Evolutionary conservation across 768 basidiomycete species (phyloP), one percentile per base, ranked within the genome.

Genomic region (Multifurca ochricompacta): DNA sequence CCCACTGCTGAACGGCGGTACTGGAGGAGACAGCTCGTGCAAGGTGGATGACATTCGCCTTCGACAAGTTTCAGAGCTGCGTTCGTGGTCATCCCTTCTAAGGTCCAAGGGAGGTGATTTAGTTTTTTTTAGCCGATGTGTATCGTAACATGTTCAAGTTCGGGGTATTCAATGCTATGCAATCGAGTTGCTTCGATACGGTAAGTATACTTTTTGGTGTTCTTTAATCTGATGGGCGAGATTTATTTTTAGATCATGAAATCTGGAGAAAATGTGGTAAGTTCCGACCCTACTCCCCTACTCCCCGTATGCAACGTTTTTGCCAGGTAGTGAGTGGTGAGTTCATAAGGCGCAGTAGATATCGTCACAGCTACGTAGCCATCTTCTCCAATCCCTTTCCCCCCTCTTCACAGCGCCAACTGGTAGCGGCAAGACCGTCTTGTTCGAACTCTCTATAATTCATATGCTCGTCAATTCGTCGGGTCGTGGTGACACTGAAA

Each of bases 341-440:
- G 63, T 61, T 41, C 59, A 53, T 48, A 6, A 7, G n/a, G 25
- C 14, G 10, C 39, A 5, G 16, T 11, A 6, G 23, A 44, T 11
- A 18, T 3, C 8, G 28, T 51, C 27, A 23, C 43, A 16, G 6
- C 23, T 21, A 46, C 23, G 16, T 45, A 47, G n/a, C 28, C 44
- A 9, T 45, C 16, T 41, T 13, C 19, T 41, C 13, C 40, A 43
- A n/a, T 9, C 21, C 35, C 64, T 45, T 47, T 43, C 55, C 27
- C 40, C 40, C 23, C 45, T 35, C 8, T 19, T 25, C 47, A 10
- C 64, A 91, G 94, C 95, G 2, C 96, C 96, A 0, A 98, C 96
- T 13, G 92, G 94, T 27, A 90, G 91, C 47, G 96, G 96, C 27
- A 98, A 98, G 69, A 99, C 96, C 0, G 91, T 87, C 8, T 70